Base-by-base conservation (phyloP, 495 filamentous ascomycete genomes). In the Staphylotrichum longicolle region DNA sequence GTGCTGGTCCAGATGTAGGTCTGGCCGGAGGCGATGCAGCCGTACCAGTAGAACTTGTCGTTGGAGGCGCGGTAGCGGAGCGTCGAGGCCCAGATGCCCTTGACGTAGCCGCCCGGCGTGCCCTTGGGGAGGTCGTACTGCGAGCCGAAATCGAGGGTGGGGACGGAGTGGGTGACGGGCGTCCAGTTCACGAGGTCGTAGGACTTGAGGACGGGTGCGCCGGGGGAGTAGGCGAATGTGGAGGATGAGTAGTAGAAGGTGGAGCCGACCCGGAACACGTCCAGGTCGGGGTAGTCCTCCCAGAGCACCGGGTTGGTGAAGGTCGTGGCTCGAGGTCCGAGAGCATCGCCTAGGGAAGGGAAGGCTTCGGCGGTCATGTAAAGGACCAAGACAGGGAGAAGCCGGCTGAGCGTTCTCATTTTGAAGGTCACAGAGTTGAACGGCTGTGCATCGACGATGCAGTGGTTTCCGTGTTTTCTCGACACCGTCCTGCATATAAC, bases 161-260 rank as follows among this genome's bases (percentile, higher is more conserved):
- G 84, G 0, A 87, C 75, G 9, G 78, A 79, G 66, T 86, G 83
- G 0, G 77, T 71, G 54, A 84, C 74, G 32, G 72, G 75, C 37
- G 82, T 78, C 83, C 83, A 86, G 68, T 83, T 80, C 30, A 79
- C 72, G 2, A 87, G 78, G 66, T 87, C 80, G 60, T 76, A 78
- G 2, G 83, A 85, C 14, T 72, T 72, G 5, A 87, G 74, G 30
- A 87, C 72, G 3, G 84, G 83, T 2, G 84, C 84, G 51, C 84
- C 83, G 5, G 83, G 84, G 8, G 81, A 85, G 66, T 80, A 84
- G 58, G 80, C 77, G 67, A 85, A 79, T 14, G 75, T 83, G 9
- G 82, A 85, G 14, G 83, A 78, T 0, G 82, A 82, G 72, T 81
- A 83, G 71, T 84, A 85, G 69, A 72, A 83, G 4, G 69, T 72